Conservation (phyloP, 2,329 filamentous ascomycete species). For the Arthroderma sp. region DNA sequence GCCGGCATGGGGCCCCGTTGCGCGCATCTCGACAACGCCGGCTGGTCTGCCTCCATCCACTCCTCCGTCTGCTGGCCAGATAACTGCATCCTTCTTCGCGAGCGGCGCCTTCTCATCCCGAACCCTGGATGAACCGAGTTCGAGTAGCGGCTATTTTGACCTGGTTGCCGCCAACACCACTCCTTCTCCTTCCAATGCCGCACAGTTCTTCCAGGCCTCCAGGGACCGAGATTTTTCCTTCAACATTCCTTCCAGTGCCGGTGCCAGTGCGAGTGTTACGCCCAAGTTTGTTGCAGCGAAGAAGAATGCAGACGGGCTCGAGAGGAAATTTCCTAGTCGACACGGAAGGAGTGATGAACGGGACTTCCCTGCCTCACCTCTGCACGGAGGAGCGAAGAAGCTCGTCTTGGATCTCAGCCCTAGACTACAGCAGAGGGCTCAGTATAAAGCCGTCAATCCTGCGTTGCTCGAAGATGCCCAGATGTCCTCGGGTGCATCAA, state of each 20-base stretch:
- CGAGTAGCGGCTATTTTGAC: slow-evolving; percentile 12
- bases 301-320: background rate
- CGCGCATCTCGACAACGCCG: slow-evolving; percentile 35
- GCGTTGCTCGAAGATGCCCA: background rate
- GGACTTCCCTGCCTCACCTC: background rate
- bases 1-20: slow-evolving; percentile 16
- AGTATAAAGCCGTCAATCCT: background rate
- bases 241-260: background rate
- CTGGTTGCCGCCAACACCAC: slow-evolving; percentile 4
- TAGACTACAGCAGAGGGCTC: background rate
- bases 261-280: background rate
- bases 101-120: background rate
- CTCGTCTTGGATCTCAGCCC: background rate
- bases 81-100: slow-evolving; percentile 37
- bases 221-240: background rate
- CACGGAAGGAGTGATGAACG: background rate
- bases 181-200: background rate
- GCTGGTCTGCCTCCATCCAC: slow-evolving; percentile 39
- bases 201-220: background rate
- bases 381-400: background rate
- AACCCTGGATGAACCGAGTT: slow-evolving; percentile 4
- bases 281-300: background rate
- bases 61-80: slow-evolving; percentile 45
- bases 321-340: background rate
- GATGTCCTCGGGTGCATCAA: background rate